Evolutionary conservation across 805 yeast genomes (phyloP).

Genomic region (Spathaspora boniae): DNA sequence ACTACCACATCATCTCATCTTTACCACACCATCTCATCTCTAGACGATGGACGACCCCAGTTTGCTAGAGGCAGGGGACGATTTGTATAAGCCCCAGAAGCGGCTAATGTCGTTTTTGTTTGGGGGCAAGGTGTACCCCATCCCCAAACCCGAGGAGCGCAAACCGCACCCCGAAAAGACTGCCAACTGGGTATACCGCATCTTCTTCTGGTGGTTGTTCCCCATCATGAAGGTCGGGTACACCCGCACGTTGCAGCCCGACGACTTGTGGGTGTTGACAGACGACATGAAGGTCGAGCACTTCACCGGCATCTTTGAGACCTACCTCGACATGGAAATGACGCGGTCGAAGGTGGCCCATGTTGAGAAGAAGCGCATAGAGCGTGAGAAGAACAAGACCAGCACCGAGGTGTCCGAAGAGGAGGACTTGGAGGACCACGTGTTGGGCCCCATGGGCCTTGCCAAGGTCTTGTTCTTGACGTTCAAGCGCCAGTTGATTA

Average conservation of each 20-base stretch:
- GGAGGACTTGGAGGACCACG: conserved; percentile 25
- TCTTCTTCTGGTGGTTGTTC: conserved; percentile 61
- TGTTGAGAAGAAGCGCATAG: conserved; percentile 20
- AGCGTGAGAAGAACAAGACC: conserved; percentile 17
- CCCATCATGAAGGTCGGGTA: conserved; percentile 63
- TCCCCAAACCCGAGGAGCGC: conserved; percentile 50
- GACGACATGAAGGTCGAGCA: conserved; percentile 28
- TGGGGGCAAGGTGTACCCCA: conserved; percentile 42
- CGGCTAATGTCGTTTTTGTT: conserved; percentile 47
- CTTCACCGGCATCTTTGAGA: conserved; percentile 14
- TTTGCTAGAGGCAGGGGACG: conserved; percentile 8
- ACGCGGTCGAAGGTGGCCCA: conserved; percentile 7
- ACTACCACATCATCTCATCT: too few species aligned
- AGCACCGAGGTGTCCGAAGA: conserved; percentile 14
- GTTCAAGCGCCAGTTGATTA: conserved; percentile 19
- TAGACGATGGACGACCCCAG: conserved; percentile 6
- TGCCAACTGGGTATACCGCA: conserved; percentile 34
- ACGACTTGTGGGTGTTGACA: conserved; percentile 45
- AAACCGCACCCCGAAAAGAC: conserved; percentile 33
- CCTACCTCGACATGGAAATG: conserved; percentile 15
- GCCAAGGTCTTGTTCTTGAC: conserved; percentile 20
- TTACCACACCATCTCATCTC: too few species aligned
- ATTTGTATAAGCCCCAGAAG: conserved; percentile 28
- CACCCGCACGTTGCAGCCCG: conserved; percentile 58
- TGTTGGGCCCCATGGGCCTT: conserved; percentile 16